Evolutionary conservation across 2,329 filamentous ascomycete species (phyloP).

Genomic region (Cladophialophora immunda): DNA sequence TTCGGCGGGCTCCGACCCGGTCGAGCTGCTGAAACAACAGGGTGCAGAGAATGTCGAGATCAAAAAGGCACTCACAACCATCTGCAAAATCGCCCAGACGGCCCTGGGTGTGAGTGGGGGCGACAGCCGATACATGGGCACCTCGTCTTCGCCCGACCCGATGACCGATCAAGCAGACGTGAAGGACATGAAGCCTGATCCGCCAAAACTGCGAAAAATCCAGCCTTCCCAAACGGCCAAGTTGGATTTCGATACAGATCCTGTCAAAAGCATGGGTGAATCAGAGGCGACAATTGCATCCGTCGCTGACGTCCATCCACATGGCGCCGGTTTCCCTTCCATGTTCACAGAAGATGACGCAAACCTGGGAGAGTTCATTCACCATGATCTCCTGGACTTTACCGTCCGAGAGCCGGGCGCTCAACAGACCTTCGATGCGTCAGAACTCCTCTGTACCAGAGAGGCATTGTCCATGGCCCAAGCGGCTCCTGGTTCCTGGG

Average conservation of each 20-base stretch:
- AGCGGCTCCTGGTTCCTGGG: not conserved
- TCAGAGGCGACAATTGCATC: not conserved
- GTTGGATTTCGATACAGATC: not conserved
- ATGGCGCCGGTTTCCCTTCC: not conserved
- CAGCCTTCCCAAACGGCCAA: not conserved
- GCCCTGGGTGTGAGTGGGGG: not conserved
- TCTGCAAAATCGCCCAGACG: constrained; percentile 12
- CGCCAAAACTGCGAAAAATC: not conserved
- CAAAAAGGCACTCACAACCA: constrained; percentile 6
- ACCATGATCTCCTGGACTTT: constrained; percentile 1
- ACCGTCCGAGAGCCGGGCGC: not conserved
- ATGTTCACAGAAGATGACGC: not conserved
- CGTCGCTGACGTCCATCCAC: not conserved
- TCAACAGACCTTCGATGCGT: not conserved
- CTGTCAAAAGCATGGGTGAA: not conserved
- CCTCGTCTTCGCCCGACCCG: not conserved
- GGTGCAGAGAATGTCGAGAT: constrained; percentile 15
- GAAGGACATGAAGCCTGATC: constrained; percentile 4
- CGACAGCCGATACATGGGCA: not conserved
- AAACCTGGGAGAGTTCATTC: not conserved
- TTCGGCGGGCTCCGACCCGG: constrained; percentile 1
- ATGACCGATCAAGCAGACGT: constrained; percentile 1
- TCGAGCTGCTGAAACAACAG: constrained; percentile 10
- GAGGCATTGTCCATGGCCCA: not conserved
- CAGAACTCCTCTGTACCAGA: not conserved